phyloP scores from a whole-genome alignment of 495 filamentous ascomycete species.

The Penicillium odoratum region DNA sequence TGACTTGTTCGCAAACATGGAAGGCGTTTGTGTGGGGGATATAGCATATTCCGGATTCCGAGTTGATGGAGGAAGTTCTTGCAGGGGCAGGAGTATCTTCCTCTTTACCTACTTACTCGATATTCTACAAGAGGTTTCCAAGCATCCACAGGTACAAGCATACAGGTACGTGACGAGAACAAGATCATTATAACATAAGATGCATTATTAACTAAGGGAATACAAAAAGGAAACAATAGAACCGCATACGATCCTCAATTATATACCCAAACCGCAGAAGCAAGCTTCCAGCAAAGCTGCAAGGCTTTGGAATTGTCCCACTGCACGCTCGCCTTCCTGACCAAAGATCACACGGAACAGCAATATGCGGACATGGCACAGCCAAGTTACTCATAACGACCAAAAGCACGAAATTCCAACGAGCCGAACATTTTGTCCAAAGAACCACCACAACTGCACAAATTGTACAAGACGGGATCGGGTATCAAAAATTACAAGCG shows the following conservation, averaged over 20 bases:
- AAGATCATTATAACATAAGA: conserved; percentile 15
- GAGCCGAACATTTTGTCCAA: no score
- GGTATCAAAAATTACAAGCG: conserved; percentile 42
- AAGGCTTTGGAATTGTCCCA: background rate
- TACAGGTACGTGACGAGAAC: conserved; percentile 5
- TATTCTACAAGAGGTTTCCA: no score
- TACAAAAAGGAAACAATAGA: conserved; percentile 22
- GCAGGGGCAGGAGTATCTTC: no score
- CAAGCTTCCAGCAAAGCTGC: conserved; percentile 1
- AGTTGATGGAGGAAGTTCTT: background rate
- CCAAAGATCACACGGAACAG: background rate
- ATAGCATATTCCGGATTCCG: conserved; percentile 2
- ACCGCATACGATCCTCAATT: conserved; percentile 13
- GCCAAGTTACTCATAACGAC: background rate
- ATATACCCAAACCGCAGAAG: conserved; percentile 11
- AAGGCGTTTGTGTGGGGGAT: background rate
- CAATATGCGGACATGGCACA: conserved; percentile 2
- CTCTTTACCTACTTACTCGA: no score
- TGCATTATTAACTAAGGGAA: conserved; percentile 28
- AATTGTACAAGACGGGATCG: conserved; percentile 18
- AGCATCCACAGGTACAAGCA: background rate
- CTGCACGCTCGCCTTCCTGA: background rate
- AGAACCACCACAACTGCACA: background rate
- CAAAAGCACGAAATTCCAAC: background rate
- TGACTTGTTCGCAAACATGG: conserved; percentile 3